Conservation (phyloP, 257 asterid genomes). For the Scutellaria minor region DNA sequence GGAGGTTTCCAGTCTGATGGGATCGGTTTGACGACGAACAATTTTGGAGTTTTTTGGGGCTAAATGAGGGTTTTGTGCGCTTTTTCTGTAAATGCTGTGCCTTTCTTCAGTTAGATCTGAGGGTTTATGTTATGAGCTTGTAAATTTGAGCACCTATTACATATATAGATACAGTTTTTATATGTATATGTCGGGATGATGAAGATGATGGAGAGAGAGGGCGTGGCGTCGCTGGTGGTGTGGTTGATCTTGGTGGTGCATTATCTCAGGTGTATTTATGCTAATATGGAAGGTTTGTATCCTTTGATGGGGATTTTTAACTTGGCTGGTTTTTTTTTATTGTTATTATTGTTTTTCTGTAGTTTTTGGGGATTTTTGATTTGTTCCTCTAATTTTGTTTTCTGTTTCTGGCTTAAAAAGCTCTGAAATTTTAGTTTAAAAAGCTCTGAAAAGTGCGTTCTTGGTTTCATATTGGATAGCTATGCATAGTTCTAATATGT, state of each 20-base stretch:
- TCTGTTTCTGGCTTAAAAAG: conserved; percentile 20
- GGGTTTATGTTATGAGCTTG: conserved; percentile 44
- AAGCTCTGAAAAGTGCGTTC: not conserved
- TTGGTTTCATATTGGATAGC: not conserved
- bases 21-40: conserved; percentile 40
- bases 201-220: conserved; percentile 58
- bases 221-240: conserved; percentile 46
- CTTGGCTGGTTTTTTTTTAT: not conserved
- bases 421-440: conserved; percentile 23
- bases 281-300: conserved; percentile 91
- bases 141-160: conserved; percentile 19
- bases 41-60: conserved; percentile 39
- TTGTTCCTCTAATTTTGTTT: conserved; percentile 21
- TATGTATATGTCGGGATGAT: conserved; percentile 44
- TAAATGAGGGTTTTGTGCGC: conserved; percentile 43
- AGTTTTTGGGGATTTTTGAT: conserved; percentile 4
- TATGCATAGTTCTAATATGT: conserved; percentile 20
- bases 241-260: conserved; percentile 67
- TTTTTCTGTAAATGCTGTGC: conserved; percentile 41
- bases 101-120: conserved; percentile 66
- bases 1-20: conserved; percentile 24
- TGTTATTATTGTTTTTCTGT: not conserved
- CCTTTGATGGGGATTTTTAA: conserved; percentile 27
- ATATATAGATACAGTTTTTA: conserved; percentile 26
- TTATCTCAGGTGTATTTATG: conserved; percentile 58